Evolutionary conservation across 345 rosid species (phyloP), one percentile per base, ranked within the genome.

Genomic region (Litchi chinensis): DNA sequence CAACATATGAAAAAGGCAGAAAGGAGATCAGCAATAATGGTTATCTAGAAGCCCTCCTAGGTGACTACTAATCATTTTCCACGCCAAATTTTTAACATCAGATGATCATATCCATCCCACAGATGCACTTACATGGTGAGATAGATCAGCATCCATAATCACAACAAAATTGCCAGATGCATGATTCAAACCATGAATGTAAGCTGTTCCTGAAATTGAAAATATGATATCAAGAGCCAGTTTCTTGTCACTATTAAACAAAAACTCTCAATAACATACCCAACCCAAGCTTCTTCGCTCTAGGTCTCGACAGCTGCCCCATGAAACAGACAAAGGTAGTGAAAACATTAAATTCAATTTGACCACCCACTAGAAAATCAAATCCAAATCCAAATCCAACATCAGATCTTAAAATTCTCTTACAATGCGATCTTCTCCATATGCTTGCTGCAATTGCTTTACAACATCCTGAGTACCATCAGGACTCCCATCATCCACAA

Each of bases 401-500:
- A 69, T 54, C 66, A 57, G 41, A 2, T 8, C 3, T 5, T 18
- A 44, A 1, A 24, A 46, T 46, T 70, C 77, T 85, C 98, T 86
- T 81, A 94, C 98, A 19, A 96, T 83, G 24, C 86, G 92, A 79
- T 91, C 94, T 75, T 91, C 94, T 21, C 98, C 97, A 70, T 93
- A 96, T 71, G 93, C 83, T 46, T 88, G 81, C 83, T 94, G 99
- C 74, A 96, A 82, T 65, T 96, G 95, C 78, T 85, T 91, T 28
- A 94, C 94, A 75, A 94, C 77, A 75, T 93, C 98, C 75, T 96
- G 98, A 37, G 99, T 95, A 56, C 95, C 99, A 79, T 94, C 99
- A 28, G 97, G 99, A 76, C 99, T 96, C 83, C 98, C 98, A 81
- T 94, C 99, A 76, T 96, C 99, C 81, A 96, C 99, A 66, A 96